These are phyloP conservation scores for Sporopachydermia lactativora DNA, from an alignment of 805 yeast species.

Conservation along the genomic window DNA sequence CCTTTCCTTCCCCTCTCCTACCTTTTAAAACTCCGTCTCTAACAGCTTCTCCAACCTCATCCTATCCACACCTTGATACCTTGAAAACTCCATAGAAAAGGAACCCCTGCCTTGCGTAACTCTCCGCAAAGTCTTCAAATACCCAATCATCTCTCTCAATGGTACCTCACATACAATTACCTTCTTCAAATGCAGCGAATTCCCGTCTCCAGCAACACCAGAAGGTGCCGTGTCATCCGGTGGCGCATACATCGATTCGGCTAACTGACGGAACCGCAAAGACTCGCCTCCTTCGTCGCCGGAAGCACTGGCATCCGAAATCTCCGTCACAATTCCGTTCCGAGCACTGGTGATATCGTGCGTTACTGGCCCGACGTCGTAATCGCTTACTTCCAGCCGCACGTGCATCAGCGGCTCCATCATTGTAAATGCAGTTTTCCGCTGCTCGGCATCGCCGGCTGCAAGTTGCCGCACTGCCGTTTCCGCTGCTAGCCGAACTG, in stretches of 20 bases:
- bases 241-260: constrained; percentile 51
- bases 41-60: constrained; percentile 1
- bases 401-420: constrained; percentile 86
- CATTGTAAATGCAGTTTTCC: constrained; percentile 27
- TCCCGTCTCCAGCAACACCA: neutral
- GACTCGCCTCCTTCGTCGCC: constrained; percentile 6
- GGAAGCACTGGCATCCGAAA: constrained; percentile 24
- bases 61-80: constrained; percentile 52
- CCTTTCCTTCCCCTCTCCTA: too few relatives aligned
- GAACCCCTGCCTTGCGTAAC: constrained; percentile 83
- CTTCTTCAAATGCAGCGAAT: neutral
- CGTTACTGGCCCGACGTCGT: constrained; percentile 66
- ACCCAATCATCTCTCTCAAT: constrained; percentile 81
- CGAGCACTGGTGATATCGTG: constrained; percentile 75
- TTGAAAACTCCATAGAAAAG: constrained; percentile 62
- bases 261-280: constrained; percentile 5
- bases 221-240: constrained; percentile 34
- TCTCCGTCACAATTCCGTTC: constrained; percentile 68
- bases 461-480: constrained; percentile 21
- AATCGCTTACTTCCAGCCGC: constrained; percentile 48
- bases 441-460: constrained; percentile 5
- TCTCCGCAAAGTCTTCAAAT: constrained; percentile 61
- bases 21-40: neutral
- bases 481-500: constrained; percentile 31
- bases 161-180: constrained; percentile 38